Conservation (phyloP, 768 basidiomycete species). For the Trametes villosa region DNA sequence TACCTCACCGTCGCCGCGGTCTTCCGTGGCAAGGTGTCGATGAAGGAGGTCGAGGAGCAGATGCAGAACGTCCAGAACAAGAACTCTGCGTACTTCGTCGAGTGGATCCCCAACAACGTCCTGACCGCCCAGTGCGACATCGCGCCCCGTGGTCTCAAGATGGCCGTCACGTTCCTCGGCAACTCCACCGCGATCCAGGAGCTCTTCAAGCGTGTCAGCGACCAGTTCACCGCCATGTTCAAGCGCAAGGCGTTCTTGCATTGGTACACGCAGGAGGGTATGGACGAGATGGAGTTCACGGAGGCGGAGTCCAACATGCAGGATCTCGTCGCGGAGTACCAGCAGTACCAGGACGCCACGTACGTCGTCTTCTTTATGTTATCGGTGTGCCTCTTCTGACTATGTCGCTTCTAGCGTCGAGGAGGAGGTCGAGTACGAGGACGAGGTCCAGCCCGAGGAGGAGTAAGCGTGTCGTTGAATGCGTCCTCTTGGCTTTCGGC, state of each 20-base stretch:
- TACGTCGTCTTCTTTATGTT: conserved; percentile 46
- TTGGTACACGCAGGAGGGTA: conserved; percentile 99
- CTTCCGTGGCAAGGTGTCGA: conserved; percentile 99
- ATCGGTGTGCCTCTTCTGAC: conserved; percentile 5
- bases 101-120: conserved; percentile 99
- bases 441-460: conserved; percentile 67
- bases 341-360: conserved; percentile 95
- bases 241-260: conserved; percentile 98
- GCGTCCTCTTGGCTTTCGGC: conserved; percentile 3
- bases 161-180: conserved; percentile 97
- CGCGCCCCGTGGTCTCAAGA: conserved; percentile 92
- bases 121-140: conserved; percentile 98
- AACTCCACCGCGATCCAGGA: conserved; percentile 98
- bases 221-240: conserved; percentile 99
- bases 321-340: conserved; percentile 97
- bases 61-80: conserved; percentile 98
- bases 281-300: conserved; percentile 99
- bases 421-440: conserved; percentile 90
- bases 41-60: conserved; percentile 99
- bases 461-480: conserved; percentile 32
- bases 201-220: conserved; percentile 97
- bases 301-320: conserved; percentile 99
- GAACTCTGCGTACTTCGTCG: conserved; percentile 98
- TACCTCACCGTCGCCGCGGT: conserved; percentile 98
- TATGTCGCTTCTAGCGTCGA: conserved; percentile 58